Evolutionary conservation across 139 green algal species (phyloP).

Genomic region (Chlamydomonas urium): DNA sequence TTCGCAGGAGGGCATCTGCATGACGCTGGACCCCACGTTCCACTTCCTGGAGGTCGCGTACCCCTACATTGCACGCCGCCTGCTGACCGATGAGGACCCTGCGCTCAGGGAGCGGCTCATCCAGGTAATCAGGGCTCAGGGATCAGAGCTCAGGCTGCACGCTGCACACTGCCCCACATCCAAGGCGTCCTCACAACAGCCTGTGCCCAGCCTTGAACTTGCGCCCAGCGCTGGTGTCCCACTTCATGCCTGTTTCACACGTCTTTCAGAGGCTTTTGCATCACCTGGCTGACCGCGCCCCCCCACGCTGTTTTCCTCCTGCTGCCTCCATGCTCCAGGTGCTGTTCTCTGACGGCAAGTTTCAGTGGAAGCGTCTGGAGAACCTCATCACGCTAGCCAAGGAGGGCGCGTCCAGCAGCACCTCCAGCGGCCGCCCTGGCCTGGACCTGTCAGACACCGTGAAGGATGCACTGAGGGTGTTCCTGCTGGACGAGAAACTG

Average conservation of each 20-base stretch:
- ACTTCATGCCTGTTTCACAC: too few species aligned
- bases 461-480: slow-evolving; percentile 59
- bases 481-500: slow-evolving; percentile 76
- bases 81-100: slow-evolving; percentile 96
- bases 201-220: too few species aligned
- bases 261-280: too few species aligned
- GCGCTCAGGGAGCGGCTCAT: slow-evolving; percentile 88
- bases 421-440: slow-evolving; percentile 14
- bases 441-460: slow-evolving; percentile 92
- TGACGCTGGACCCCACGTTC: slow-evolving; percentile 93
- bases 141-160: too few species aligned
- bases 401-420: slow-evolving; percentile 7
- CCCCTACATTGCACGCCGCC: slow-evolving; percentile 83
- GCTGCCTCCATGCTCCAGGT: too few species aligned
- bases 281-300: too few species aligned
- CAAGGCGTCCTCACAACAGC: too few species aligned
- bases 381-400: slow-evolving; percentile 79
- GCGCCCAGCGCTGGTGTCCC: too few species aligned
- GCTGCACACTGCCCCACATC: too few species aligned
- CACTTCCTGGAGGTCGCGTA: slow-evolving; percentile 95
- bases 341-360: slow-evolving; percentile 81
- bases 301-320: too few species aligned
- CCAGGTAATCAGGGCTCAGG: slow-evolving; percentile 70
- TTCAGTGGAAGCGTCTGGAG: slow-evolving; percentile 94
- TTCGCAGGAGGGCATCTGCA: slow-evolving; percentile 94